Conservation (phyloP, 2,329 filamentous ascomycete genomes). For the Trichoderma hamatum region DNA sequence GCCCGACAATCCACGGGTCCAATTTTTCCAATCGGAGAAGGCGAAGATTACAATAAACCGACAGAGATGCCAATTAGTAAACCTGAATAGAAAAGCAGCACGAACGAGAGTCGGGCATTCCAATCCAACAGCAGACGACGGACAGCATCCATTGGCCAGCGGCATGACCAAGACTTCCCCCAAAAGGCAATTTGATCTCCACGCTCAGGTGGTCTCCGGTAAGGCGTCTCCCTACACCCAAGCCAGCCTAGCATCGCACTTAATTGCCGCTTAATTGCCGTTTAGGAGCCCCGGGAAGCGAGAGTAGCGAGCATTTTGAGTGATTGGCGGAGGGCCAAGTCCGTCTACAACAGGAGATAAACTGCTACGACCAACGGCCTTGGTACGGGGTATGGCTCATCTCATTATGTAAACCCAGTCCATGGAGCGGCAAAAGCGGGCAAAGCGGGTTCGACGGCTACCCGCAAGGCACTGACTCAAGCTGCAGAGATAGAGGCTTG, state of each 20-base stretch:
- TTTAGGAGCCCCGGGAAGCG: neutral
- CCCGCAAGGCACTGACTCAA: neutral
- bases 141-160: neutral
- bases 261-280: constrained; percentile 2
- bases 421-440: neutral
- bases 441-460: neutral
- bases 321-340: constrained; percentile 9
- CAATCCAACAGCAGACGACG: neutral
- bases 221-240: constrained; percentile 6
- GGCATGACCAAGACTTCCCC: neutral
- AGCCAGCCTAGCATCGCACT: neutral
- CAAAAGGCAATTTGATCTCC: neutral
- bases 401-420: neutral
- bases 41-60: neutral
- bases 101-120: neutral
- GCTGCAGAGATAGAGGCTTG: neutral
- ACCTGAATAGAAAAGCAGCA: neutral
- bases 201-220: neutral
- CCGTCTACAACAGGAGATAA: neutral
- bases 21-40: constrained; percentile 2
- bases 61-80: neutral
- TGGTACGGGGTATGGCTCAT: neutral
- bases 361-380: neutral
- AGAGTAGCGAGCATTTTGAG: neutral
- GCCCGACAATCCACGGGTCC: neutral